These are phyloP conservation scores for Fusarium veterinarium DNA, from an alignment of 2,329 filamentous ascomycete species.

Conservation along the genomic window DNA sequence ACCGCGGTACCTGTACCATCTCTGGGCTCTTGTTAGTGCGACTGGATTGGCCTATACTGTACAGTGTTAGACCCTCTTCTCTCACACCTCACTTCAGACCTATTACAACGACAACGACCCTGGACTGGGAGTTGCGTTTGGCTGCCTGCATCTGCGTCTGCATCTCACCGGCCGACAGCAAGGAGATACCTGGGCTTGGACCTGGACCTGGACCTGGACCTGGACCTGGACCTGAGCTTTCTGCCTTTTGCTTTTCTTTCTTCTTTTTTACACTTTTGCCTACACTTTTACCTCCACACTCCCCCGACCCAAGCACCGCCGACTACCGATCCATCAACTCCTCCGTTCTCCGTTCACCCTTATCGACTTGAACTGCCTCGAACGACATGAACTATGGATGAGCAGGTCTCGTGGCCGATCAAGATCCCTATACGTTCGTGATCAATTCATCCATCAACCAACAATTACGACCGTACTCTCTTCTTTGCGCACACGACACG, in stretches of 20 bases:
- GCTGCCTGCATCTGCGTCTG: slow-evolving; percentile 41
- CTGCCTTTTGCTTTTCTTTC: background rate
- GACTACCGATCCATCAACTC: slow-evolving; percentile 16
- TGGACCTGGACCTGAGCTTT: slow-evolving; percentile 6
- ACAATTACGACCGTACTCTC: background rate
- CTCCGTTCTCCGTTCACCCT: slow-evolving; percentile 1
- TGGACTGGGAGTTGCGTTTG: slow-evolving; percentile 35
- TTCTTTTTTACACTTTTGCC: slow-evolving; percentile 30
- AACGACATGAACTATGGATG: slow-evolving; percentile 50
- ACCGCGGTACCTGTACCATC: background rate
- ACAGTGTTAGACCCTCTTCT: slow-evolving; percentile 35
- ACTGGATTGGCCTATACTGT: slow-evolving; percentile 1
- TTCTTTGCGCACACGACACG: slow-evolving; percentile 6
- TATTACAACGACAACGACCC: slow-evolving; percentile 36
- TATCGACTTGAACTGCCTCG: slow-evolving; percentile 9
- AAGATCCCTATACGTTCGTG: slow-evolving; percentile 47
- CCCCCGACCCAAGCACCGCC: slow-evolving; percentile 13
- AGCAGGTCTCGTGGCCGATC: slow-evolving; percentile 49
- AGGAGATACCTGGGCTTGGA: background rate
- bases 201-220: background rate
- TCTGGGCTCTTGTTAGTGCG: slow-evolving; percentile 16
- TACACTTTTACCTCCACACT: slow-evolving; percentile 21
- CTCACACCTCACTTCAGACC: slow-evolving; percentile 25
- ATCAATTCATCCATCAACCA: slow-evolving; percentile 36
- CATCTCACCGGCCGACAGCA: slow-evolving; percentile 38